Base-by-base conservation (phyloP, 495 filamentous ascomycete genomes). In the Penicillium manginii region DNA sequence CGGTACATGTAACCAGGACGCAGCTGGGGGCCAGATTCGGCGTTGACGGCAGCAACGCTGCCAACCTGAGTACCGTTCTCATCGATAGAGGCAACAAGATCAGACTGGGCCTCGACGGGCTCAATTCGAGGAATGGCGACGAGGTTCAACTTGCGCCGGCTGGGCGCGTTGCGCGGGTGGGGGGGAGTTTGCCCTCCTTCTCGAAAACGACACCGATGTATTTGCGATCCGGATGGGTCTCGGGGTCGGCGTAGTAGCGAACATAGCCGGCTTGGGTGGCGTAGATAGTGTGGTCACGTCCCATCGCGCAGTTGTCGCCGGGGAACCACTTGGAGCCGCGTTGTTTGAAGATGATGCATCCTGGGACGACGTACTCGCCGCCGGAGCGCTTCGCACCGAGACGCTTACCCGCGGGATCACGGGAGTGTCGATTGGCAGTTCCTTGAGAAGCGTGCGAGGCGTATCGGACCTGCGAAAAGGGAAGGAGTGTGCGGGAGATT, bases 321-420 rank as follows among this genome's bases (percentile, higher is more conserved):
- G 94, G 86, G 69, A 87, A 92, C 94, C 94, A 99, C 69, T 86
- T 83, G 23, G 96, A 93, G 59, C 94, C 94, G 56, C 94, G 88
- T 75, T 99, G 94, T 61, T 88, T 87, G 85, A 96, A 99, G 76
- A 99, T 93, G 73, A 99, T 98, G 81, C 94, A 96, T 26, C 96
- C 96, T 3, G 91, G 86, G 47, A 93, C 86, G 12, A 99, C 94
- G 69, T 90, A 93, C 74, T 97, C 87, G 66, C 91, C 92, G 67
- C 87, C 90, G 4, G 87, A 86, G 80, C 91, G 93, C 80, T 99
- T 99, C 5, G 92, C 92, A 47, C 94, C 94, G 54, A 98, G 81
- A 68, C 96, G 90, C 78, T 97, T 97, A 55, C 94, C 92, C 14
- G 92, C 84, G 2, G 92, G 91, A 69, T 96, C 88, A 71, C 91